Conservation (phyloP, 2,329 filamentous ascomycete species). For the Ophiostoma sp. region DNA sequence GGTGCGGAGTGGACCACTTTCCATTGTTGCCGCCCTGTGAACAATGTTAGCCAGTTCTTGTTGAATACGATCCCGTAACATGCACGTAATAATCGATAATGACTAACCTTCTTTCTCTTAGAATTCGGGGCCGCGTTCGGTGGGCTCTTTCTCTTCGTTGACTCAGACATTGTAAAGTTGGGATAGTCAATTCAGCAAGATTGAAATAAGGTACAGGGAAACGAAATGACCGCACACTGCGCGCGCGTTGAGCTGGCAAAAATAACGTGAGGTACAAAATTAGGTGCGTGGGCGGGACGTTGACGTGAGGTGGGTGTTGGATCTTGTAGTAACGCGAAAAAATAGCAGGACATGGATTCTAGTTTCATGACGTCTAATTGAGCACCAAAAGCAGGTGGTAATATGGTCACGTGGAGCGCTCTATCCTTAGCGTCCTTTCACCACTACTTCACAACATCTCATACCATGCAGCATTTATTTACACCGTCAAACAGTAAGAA, state of each 20-base stretch:
- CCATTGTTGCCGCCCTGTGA: conserved; percentile 53
- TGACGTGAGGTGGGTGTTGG: neutral
- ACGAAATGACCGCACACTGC: neutral
- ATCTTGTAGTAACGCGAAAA: neutral
- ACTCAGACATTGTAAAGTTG: conserved; percentile 35
- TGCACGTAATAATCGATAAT: neutral
- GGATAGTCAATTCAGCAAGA: neutral
- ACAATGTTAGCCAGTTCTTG: neutral
- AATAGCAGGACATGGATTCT: neutral
- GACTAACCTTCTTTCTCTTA: conserved; percentile 43
- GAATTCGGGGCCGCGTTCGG: conserved; percentile 33
- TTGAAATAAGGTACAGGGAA: neutral
- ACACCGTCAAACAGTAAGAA: too few relatives aligned
- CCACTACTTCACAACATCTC: neutral
- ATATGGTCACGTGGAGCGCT: neutral
- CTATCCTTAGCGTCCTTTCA: neutral
- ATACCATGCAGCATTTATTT: too few relatives aligned
- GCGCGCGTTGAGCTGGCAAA: neutral
- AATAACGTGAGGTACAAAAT: neutral
- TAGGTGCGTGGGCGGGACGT: neutral
- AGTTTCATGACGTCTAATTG: neutral
- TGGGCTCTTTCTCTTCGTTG: conserved; percentile 40
- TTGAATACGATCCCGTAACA: neutral
- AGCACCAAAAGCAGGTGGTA: neutral
- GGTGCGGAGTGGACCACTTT: conserved; percentile 63